Evolutionary conservation across 805 yeast species (phyloP), one percentile per base, ranked within the genome.

Genomic region (Maudiozyma pseudohumilis): DNA sequence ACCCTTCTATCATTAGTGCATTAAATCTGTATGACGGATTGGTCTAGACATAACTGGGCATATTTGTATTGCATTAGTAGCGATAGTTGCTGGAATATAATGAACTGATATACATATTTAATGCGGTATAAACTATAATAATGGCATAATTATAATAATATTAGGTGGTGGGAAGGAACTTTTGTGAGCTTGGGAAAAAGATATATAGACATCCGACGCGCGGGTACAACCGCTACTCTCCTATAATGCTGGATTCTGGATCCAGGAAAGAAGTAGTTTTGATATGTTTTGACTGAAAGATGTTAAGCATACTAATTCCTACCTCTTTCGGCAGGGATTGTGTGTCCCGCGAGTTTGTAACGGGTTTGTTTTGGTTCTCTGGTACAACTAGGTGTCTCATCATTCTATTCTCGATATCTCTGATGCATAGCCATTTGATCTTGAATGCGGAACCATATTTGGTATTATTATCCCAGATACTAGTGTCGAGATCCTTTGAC

Each of bases 21-120:
- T 66, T 88, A 48, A 81, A 77, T 54, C 60, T 88, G 29, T 85
- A 84, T 53, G 88, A 81, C 47, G 94, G 94, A 0, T 63, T 85
- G 52, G 87, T 85, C 18, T 84, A 37, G 26, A 24, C 4, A n/a
- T n/a, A n/a, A n/a, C n/a, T n/a, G n/a, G 25, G 25, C 25, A 23
- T 23, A 9, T 23, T 23, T 9, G 11, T 9, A 9, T 23, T 23
- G 11, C 11, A 23, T 23, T 23, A 23, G 11, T 23, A 23, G 11
- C 11, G 25, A 23, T 23, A 23, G 8, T 23, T 23, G 11, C 11
- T 23, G 25, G 8, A 23, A 9, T 23, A 9, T 23, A 8, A 23
- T 8, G 11, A 23, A 23, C 18, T 8, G 8, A 4, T 17, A 13
- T 29, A n/a, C n/a, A n/a, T n/a, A n/a, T n/a, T n/a, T n/a, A n/a